A percentile compares a stretch with the other conserved stretches of the same genome.
Conservation (phyloP, 2,329 filamentous ascomycete genomes). For the Curvularia eragrostidis region DNA sequence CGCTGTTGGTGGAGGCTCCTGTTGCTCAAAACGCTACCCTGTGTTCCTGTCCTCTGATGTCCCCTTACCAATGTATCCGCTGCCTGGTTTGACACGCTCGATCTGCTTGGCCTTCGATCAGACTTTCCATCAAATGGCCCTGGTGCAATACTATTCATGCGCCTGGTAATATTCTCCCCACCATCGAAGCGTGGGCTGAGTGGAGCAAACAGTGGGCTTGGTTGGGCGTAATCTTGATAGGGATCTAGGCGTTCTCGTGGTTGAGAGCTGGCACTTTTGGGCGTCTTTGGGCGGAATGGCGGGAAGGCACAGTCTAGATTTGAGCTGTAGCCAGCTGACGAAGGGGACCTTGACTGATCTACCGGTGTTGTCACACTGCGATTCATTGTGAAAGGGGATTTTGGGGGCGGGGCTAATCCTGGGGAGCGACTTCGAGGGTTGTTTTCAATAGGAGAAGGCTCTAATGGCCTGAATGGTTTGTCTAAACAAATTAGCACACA, state of each 20-base stretch:
- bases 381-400: constrained; percentile 40
- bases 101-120: constrained; percentile 42
- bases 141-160: constrained; percentile 70
- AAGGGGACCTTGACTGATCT: constrained; percentile 41
- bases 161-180: constrained; percentile 60
- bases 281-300: constrained; percentile 57
- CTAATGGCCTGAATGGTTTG: constrained; percentile 44
- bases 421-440: constrained; percentile 36
- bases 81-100: constrained; percentile 41
- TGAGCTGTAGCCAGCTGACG: constrained; percentile 41
- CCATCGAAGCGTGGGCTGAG: constrained; percentile 56
- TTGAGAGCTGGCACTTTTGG: constrained; percentile 31
- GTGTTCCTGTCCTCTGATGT: constrained; percentile 47
- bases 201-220: constrained; percentile 54
- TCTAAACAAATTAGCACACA: constrained; percentile 37
- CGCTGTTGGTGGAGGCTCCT: constrained; percentile 37
- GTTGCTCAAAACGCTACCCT: constrained; percentile 40
- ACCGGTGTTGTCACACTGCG: constrained; percentile 46
- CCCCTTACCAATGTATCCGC: constrained; percentile 37
- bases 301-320: constrained; percentile 62
- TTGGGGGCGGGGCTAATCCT: constrained; percentile 30
- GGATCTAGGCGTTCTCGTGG: constrained; percentile 35
- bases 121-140: constrained; percentile 66
- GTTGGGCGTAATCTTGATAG: constrained; percentile 41
- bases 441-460: constrained; percentile 38